Base-by-base conservation (phyloP, 2,329 filamentous ascomycete genomes). In the Dryadomyces quercus-mongolicae region DNA sequence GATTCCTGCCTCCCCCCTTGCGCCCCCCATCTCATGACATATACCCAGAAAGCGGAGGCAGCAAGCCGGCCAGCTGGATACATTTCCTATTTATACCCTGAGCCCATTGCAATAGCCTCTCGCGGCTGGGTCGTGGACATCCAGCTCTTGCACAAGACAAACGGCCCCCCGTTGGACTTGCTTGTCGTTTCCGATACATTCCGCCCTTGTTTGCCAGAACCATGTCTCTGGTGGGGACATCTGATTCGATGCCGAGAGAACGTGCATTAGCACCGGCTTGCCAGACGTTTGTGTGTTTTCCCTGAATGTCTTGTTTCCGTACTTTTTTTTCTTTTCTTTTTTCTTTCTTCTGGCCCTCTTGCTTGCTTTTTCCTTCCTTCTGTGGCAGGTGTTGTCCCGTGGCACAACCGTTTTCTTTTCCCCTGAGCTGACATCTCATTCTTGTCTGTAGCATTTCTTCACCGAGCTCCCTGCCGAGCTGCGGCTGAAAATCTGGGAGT, bases 401-500 rank as follows among this genome's bases (percentile, higher is more conserved):
- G n/a, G 25, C 25, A 31, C 25, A 31, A 31, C 25, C n/a, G n/a
- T n/a, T n/a, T n/a, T n/a, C n/a, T 49, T 20, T 49, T 49, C 31
- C n/a, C 40, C 16, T 21, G 31, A 12, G 46, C 22, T 15, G 46
- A 10, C 22, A 16, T 46, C 8, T 42, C 47, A 18, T n/a, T 45
- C 18, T 15, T 40, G 9, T 40, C 18, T 16, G 1, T 18, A 77
- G 74, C 67, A 64, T 48, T 60, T 65, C 50, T 77, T 77, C 57
- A 56, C 66, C 18, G 62, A 61, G 45, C 71, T 77, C 1, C 74
- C 74, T 1, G 60, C 68, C 13, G 74, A 77, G 59, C 63, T 77
- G 16, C 71, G 74, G 12, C 63, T 75, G 22, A 71, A 68, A 54
- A 73, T 77, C 50, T 77, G 74, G 74, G 65, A 65, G 44, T 66